Evolutionary conservation across 257 asterid genomes (phyloP).

Genomic region (Solanum pimpinellifolium): DNA sequence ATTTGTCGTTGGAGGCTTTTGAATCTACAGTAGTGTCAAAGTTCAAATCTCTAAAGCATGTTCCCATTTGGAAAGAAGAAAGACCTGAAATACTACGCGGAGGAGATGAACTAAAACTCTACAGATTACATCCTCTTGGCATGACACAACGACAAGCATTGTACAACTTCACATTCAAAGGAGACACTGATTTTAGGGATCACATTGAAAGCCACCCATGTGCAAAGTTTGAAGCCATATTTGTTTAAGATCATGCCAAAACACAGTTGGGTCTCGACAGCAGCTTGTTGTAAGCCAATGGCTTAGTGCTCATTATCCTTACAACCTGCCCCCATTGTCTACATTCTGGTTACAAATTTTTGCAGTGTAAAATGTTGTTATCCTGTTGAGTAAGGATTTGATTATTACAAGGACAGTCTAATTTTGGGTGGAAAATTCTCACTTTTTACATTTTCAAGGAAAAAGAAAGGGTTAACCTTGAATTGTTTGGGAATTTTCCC

Average conservation of each 20-base stretch:
- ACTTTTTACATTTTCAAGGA: neutral
- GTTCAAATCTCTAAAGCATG: slow-evolving; percentile 48
- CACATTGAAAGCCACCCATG: slow-evolving; percentile 64
- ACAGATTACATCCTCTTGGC: slow-evolving; percentile 71
- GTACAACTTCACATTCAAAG: slow-evolving; percentile 57
- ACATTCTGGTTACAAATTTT: neutral
- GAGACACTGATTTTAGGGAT: slow-evolving; percentile 40
- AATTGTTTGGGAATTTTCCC: neutral
- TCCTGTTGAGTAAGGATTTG: neutral
- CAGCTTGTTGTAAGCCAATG: neutral
- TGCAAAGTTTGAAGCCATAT: slow-evolving; percentile 78
- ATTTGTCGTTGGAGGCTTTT: slow-evolving; percentile 57
- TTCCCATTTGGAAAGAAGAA: slow-evolving; percentile 77
- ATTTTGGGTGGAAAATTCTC: neutral
- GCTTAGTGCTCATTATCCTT: neutral
- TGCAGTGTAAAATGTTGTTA: neutral
- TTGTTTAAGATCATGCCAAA: slow-evolving; percentile 18
- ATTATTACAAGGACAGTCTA: neutral
- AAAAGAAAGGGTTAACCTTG: neutral
- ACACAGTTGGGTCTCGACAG: neutral
- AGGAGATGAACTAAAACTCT: slow-evolving; percentile 46
- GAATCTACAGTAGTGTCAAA: slow-evolving; percentile 38
- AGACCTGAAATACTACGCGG: slow-evolving; percentile 73
- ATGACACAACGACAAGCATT: slow-evolving; percentile 77
- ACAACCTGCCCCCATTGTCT: neutral